phyloP scores from a whole-genome alignment of 331 rosid species.

The Cucumis variabilis region DNA sequence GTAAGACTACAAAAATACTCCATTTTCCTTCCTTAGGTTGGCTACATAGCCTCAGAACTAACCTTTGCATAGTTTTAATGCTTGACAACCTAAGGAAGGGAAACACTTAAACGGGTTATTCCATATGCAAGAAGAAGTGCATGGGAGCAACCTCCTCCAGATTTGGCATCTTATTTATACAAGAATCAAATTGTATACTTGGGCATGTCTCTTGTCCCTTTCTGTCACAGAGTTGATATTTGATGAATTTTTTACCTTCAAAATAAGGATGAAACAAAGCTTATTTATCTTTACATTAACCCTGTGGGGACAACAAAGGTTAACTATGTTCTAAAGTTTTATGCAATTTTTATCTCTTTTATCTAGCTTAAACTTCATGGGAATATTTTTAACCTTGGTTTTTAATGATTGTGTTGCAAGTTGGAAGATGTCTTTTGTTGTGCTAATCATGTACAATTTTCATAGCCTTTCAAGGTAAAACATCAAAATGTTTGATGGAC shows the following conservation, averaged over 20 bases:
- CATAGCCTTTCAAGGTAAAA: neutral
- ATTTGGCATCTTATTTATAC: conserved; percentile 91
- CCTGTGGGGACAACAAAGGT: conserved; percentile 98
- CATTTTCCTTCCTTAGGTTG: too few relatives aligned
- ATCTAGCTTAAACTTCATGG: neutral
- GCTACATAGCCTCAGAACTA: too few relatives aligned
- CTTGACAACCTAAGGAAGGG: too few relatives aligned
- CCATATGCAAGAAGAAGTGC: conserved; percentile 88
- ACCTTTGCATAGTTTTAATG: too few relatives aligned
- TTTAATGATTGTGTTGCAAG: neutral
- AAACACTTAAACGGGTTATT: conserved; percentile 82
- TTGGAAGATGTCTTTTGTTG: neutral
- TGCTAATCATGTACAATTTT: neutral
- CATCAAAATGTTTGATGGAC: conserved; percentile 45
- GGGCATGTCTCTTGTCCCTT: conserved; percentile 94
- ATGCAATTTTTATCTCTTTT: neutral
- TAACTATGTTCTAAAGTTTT: conserved; percentile 28
- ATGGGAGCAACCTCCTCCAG: conserved; percentile 97
- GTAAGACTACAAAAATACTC: too few relatives aligned
- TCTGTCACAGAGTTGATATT: conserved; percentile 90
- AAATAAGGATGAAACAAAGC: conserved; percentile 75
- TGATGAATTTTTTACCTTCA: conserved; percentile 95
- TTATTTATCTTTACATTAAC: conserved; percentile 86
- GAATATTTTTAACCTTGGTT: neutral
- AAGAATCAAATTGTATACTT: conserved; percentile 88